Base-by-base conservation (phyloP, 345 rosid species). In the Erucastrum elatum region DNA sequence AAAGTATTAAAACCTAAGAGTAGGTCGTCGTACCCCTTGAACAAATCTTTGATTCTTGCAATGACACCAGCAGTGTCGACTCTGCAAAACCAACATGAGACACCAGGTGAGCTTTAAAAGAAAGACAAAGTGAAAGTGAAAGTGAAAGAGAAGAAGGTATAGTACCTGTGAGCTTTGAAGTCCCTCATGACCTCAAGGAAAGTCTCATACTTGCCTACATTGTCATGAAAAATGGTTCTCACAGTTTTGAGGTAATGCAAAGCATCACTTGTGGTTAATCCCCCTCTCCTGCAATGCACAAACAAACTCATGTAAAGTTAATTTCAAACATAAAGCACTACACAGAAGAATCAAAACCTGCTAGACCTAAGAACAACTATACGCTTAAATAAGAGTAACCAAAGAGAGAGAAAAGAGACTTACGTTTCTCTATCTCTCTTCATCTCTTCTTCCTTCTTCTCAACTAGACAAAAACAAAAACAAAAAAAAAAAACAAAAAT, bases 181-280 rank as follows among this genome's bases (percentile, higher is more conserved):
- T 91, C 99, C 82, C 88, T 95, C 98, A 95, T 93, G 69, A 95
- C 89, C 77, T 90, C 90, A 77, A 93, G 96, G 73, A 95, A 95
- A 44, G 80, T 86, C 29, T 91, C 94, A 70, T 93, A 95, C 66
- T 89, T 95, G 39, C 87, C 97, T 79, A 84, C 82, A 31, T 90
- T 87, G 70, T 95, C 94, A 41, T 87, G 93, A 86, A 90, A 90
- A 51, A 84, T 87, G 46, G 89, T 93, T 80, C 84, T 91, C 34
- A 95, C 99, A 2, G 92, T 89, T 84, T 89, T 95, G 66, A 95
- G 94, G 87, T 95, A 95, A 8, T 90, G 76, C 76, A 91, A 79
- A 34, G 98, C 99, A 85, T 95, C 98, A 26, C 80, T 87, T 56
- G 91, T 86, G n/a, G 97, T 91, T 58, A 90, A 87, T 81, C 83